phyloP scores from a whole-genome alignment of 1,139 yeast species.

The Candida sojae region DNA sequence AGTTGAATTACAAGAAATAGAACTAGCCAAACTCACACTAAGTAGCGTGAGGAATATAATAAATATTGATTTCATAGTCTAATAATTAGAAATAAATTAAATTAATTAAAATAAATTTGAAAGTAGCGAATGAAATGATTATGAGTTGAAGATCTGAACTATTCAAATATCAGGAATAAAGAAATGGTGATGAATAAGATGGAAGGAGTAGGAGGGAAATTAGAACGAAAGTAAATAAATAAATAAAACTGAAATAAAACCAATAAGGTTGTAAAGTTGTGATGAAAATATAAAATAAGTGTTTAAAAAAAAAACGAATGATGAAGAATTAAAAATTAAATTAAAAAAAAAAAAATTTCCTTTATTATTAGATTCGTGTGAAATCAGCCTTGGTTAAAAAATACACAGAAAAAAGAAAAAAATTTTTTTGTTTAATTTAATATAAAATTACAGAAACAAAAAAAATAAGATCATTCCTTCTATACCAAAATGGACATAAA shows the following conservation, averaged over 20 bases:
- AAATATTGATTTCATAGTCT: slow-evolving; percentile 8
- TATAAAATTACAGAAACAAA: no score
- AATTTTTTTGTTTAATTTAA: no score
- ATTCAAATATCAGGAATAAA: no score
- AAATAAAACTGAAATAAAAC: no score
- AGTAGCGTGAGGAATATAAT: slow-evolving; percentile 12
- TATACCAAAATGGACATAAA: no score
- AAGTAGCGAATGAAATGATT: background rate
- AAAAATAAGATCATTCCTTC: no score
- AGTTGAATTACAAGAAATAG: slow-evolving; percentile 47
- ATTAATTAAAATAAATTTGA: background rate
- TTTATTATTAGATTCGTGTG: background rate
- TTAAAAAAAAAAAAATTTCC: no score
- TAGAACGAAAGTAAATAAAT: no score
- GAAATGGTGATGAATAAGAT: no score
- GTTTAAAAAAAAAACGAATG: background rate
- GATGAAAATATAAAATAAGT: background rate
- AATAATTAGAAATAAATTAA: background rate
- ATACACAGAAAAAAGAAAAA: no score
- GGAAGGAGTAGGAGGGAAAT: no score
- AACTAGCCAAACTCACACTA: slow-evolving; percentile 13
- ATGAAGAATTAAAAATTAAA: background rate
- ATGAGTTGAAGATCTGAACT: background rate
- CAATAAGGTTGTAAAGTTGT: background rate
- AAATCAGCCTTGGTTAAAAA: background rate